These are phyloP conservation scores for Candida coleopterorum DNA, from an alignment of 805 yeast species.

Conservation along the genomic window DNA sequence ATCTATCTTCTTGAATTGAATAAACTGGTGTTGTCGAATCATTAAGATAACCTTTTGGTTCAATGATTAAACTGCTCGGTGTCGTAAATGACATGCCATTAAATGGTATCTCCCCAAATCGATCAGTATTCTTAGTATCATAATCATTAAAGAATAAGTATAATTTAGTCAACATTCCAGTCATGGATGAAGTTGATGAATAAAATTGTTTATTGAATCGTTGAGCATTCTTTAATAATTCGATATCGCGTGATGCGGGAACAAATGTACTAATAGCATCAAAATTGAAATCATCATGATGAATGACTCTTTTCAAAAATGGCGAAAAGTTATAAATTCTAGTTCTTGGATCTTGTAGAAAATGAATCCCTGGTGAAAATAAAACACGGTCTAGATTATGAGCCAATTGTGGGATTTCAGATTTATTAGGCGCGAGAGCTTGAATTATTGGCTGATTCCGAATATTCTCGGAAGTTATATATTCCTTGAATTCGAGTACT, in stretches of 20 bases:
- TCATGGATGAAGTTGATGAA: constrained; percentile 88
- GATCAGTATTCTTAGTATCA: constrained; percentile 12
- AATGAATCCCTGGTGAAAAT: constrained; percentile 79
- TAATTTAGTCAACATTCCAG: constrained; percentile 66
- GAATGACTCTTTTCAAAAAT: constrained; percentile 52
- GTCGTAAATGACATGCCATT: constrained; percentile 39
- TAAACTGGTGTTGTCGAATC: constrained; percentile 33
- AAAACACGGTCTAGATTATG: constrained; percentile 68
- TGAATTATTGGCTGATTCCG: constrained; percentile 3
- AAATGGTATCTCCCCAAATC: constrained; percentile 41
- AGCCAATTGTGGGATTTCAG: constrained; percentile 50
- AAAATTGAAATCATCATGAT: constrained; percentile 64
- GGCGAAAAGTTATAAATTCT: constrained; percentile 66
- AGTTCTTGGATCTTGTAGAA: constrained; percentile 72
- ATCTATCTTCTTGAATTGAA: constrained; percentile 69
- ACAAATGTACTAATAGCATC: constrained; percentile 52
- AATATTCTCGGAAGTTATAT: constrained; percentile 1
- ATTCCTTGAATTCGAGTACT: neutral
- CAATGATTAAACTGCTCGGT: constrained; percentile 47
- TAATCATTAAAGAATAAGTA: constrained; percentile 61
- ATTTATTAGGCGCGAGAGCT: constrained; percentile 14
- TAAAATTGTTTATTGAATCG: constrained; percentile 39
- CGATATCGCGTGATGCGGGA: constrained; percentile 62
- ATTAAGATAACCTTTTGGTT: constrained; percentile 33
- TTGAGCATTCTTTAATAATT: constrained; percentile 45